Percentiles rank a stretch among this genome's conserved stretches.
phyloP scores from a whole-genome alignment of 345 rosid genomes.

The Aquilaria sinensis region DNA sequence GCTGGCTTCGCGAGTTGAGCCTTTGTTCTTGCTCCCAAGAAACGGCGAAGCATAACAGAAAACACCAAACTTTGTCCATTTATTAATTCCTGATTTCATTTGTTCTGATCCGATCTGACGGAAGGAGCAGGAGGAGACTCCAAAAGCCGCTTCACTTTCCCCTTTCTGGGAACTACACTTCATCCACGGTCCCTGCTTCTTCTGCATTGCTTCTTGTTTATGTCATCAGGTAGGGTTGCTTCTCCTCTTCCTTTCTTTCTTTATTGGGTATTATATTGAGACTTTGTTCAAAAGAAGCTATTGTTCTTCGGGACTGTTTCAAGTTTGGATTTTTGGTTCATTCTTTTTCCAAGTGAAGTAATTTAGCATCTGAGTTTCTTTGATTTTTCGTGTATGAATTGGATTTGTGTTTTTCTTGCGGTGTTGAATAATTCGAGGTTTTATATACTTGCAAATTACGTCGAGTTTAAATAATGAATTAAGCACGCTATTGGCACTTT shows the following conservation, averaged over 20 bases:
- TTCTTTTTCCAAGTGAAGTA: slow-evolving; percentile 1
- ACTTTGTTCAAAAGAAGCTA: neutral
- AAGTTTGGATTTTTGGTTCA: slow-evolving; percentile 2
- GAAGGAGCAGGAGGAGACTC: slow-evolving; percentile 14
- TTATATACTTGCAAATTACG: neutral
- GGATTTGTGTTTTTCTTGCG: neutral
- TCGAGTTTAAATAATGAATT: slow-evolving; percentile 17
- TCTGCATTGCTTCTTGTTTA: slow-evolving; percentile 24
- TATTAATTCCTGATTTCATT: slow-evolving; percentile 14
- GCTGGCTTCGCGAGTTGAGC: slow-evolving; percentile 7
- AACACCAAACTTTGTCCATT: neutral
- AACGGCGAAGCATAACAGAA: slow-evolving; percentile 7
- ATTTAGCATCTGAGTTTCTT: neutral
- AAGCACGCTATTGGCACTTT: slow-evolving; percentile 16
- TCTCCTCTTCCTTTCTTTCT: neutral
- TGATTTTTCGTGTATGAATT: neutral
- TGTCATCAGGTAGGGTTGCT: slow-evolving; percentile 37
- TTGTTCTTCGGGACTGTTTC: neutral
- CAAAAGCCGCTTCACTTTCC: slow-evolving; percentile 31
- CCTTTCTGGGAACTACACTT: slow-evolving; percentile 4
- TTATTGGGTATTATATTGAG: slow-evolving; percentile 5
- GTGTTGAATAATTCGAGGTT: slow-evolving; percentile 4
- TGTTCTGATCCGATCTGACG: slow-evolving; percentile 52
- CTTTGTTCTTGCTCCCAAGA: slow-evolving; percentile 1
- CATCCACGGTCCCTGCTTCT: slow-evolving; percentile 18